These are phyloP conservation scores for Pseudodiploospora longispora DNA, from an alignment of 2,329 filamentous ascomycete genomes.

Conservation along the genomic window DNA sequence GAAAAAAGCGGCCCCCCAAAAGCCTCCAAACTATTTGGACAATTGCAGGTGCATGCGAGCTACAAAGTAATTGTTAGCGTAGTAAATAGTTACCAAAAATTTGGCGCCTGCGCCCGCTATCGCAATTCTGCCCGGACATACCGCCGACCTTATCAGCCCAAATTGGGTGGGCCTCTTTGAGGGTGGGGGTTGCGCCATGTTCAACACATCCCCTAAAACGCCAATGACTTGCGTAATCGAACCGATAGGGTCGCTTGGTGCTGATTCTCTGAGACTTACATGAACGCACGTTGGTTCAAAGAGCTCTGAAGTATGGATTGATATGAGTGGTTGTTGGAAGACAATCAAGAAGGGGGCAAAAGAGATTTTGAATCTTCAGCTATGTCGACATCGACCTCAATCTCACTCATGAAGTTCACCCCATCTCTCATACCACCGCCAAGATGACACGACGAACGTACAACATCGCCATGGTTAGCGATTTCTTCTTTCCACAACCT, in stretches of 20 bases:
- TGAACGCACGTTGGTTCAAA: too few species aligned
- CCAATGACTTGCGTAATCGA: too few species aligned
- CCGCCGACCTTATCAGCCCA: conserved; percentile 26
- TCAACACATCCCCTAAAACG: too few species aligned
- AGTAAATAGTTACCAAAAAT: conserved; percentile 20
- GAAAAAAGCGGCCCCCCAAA: conserved; percentile 9
- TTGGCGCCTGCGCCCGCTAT: conserved; percentile 26
- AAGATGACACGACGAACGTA: conserved; percentile 50
- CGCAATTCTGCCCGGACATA: conserved; percentile 27
- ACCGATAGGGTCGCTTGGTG: too few species aligned
- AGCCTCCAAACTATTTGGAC: background rate
- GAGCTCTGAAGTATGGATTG: too few species aligned
- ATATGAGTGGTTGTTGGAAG: too few species aligned
- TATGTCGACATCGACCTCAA: background rate
- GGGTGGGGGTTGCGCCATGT: background rate
- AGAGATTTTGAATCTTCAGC: background rate
- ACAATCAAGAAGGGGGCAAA: too few species aligned
- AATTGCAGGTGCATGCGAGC: background rate
- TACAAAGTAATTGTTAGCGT: background rate
- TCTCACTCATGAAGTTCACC: background rate
- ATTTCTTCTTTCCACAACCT: conserved; percentile 98
- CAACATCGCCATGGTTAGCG: conserved; percentile 86
- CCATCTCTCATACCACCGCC: conserved; percentile 13
- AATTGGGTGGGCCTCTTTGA: background rate
- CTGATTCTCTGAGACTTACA: too few species aligned